Base-by-base conservation (phyloP, 164 flowering plant species). In the Magnolia kwangsiensis region DNA sequence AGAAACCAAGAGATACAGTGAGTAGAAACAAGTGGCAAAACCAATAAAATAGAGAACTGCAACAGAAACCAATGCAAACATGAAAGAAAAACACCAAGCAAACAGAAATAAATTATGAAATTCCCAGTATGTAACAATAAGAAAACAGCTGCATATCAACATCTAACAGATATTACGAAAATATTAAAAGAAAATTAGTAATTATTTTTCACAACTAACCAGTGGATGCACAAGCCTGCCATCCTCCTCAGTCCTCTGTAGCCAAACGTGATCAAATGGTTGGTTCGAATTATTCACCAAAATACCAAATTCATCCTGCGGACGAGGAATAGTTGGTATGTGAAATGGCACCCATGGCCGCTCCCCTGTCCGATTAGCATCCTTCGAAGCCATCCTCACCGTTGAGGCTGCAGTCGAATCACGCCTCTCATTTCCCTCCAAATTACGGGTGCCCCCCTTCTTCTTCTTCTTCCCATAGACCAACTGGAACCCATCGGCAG, bases 201-300 rank as follows among this genome's bases (percentile, higher is more conserved):
- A 55, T 55, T 55, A 16, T 55, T 11, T 11, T 55, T 11, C 61
- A 11, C 45, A 50, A 75, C 77, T 55, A 64, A 94, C 99, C 96
- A 93, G 74, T 21, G 98, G 99, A 84, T 96, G 99, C 63, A 92
- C 67, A 75, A 83, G 81, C 80, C 88, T 81, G 70, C 76, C 81
- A 7, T 87, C 94, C 78, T 96, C 99, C 74, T 96, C 96, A 76
- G 88, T 88, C 86, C 77, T 92, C 83, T 89, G 83, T 90, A 96
- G 78, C 98, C 96, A 93, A 61, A 94, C 97, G 83, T 96, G 99
- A 75, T 93, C 86, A 79, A 91, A 94, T 0, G 96, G 96, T 85
- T 86, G 85, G 75, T 96, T 96, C 8, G 86, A 65, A 82, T 96
- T 96, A 73, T 96, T 88, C 75, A 92, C 97, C 75, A 90, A 37